Evolutionary conservation across 2,329 filamentous ascomycete genomes (phyloP).

Genomic region (Zymoseptoria brevis): DNA sequence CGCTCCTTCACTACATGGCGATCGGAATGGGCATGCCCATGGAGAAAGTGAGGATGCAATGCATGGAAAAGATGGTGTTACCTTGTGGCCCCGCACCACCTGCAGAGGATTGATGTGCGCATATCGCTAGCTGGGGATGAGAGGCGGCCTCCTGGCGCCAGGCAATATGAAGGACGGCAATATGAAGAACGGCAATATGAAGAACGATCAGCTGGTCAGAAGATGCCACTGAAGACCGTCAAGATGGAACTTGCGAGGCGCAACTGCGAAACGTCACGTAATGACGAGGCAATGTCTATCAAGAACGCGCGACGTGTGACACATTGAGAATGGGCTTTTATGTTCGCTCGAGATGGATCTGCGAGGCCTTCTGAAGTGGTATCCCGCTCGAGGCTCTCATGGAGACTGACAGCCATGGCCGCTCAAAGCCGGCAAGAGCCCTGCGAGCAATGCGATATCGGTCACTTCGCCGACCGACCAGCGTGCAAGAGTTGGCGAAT

Average conservation of each 20-base stretch:
- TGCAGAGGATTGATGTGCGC: conserved; percentile 18
- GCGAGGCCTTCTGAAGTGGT: no score
- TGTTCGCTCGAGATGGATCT: no score
- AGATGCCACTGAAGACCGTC: background rate
- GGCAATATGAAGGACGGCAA: background rate
- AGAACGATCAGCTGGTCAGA: background rate
- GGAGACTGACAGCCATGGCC: no score
- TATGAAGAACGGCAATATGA: no score
- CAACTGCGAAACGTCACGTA: background rate
- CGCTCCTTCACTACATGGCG: conserved; percentile 78
- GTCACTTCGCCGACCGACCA: no score
- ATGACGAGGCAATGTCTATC: background rate
- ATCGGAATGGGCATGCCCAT: conserved; percentile 76
- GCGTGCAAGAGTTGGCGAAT: background rate
- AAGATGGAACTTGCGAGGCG: background rate
- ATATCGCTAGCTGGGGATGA: background rate
- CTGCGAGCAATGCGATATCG: no score
- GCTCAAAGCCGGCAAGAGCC: no score
- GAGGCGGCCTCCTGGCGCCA: background rate
- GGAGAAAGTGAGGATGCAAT: conserved; percentile 67
- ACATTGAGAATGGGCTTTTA: no score
- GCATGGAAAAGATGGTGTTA: conserved; percentile 68
- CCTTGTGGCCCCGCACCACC: conserved; percentile 43
- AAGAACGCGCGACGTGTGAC: no score
- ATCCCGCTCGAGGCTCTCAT: no score